Evolutionary conservation across 2,329 filamentous ascomycete species (phyloP).

Genomic region (Trematosphaeria pertusa): DNA sequence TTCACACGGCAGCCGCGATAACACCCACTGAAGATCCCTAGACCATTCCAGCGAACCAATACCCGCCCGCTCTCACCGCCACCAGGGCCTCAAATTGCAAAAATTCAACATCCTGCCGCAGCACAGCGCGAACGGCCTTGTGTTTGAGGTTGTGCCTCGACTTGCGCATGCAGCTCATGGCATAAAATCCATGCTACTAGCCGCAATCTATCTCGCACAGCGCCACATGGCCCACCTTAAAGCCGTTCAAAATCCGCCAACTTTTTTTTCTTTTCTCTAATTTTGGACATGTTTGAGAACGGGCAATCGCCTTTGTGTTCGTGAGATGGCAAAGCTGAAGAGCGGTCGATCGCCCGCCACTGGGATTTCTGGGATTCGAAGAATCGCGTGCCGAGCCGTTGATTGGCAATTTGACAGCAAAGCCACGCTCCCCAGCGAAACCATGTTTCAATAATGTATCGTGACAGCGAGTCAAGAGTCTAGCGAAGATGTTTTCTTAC

Average conservation of each 20-base stretch:
- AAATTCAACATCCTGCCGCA: conserved; percentile 11
- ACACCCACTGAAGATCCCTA: conserved; percentile 25
- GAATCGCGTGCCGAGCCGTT: conserved; percentile 14
- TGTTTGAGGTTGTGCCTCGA: conserved; percentile 8
- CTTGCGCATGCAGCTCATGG: conserved; percentile 7
- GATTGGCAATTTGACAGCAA: conserved; percentile 8
- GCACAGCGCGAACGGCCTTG: conserved; percentile 11
- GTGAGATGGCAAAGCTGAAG: neutral
- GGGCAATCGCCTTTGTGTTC: too few species aligned
- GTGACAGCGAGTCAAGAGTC: conserved; percentile 9
- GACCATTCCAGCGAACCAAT: conserved; percentile 19
- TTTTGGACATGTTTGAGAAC: neutral
- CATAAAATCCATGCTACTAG: conserved; percentile 4
- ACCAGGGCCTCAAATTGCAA: conserved; percentile 11
- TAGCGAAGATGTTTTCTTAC: too few species aligned
- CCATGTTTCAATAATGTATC: conserved; percentile 12
- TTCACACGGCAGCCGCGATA: conserved; percentile 12
- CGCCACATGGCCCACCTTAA: neutral
- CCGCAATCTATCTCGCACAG: conserved; percentile 11
- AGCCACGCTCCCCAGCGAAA: conserved; percentile 1
- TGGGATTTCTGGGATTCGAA: neutral
- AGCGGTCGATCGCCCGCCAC: too few species aligned
- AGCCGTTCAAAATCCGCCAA: neutral
- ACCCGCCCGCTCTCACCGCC: conserved; percentile 22
- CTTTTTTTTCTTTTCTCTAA: neutral